Conservation (phyloP, 2,329 filamentous ascomycete species). For the Aspergillus arachidicola region DNA sequence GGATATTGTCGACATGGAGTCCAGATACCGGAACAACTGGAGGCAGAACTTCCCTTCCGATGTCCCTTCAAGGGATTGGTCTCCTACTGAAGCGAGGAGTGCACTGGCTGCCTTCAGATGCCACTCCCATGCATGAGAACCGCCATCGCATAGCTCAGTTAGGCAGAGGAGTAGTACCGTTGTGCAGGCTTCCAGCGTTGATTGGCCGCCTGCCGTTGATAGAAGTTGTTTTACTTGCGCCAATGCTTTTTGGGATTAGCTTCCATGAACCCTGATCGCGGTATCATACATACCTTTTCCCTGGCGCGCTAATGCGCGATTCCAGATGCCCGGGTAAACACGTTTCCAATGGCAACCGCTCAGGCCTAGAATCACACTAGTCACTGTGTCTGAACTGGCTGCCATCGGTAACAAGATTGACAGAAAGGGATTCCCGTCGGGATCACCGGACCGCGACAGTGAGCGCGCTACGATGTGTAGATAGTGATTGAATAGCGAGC, state of each 20-base stretch:
- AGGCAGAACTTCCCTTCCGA: conserved; percentile 40
- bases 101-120: conserved; percentile 48
- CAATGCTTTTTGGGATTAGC: conserved; percentile 21
- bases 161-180: conserved; percentile 47
- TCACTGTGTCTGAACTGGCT: conserved; percentile 28
- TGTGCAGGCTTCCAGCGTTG: conserved; percentile 44
- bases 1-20: conserved; percentile 35
- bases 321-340: conserved; percentile 31
- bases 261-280: neutral
- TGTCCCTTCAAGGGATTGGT: conserved; percentile 25
- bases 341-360: conserved; percentile 34
- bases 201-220: conserved; percentile 24
- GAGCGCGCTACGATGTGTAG: conserved; percentile 28
- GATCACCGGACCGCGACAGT: conserved; percentile 25
- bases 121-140: conserved; percentile 47
- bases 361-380: conserved; percentile 29
- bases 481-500: conserved; percentile 34
- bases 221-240: conserved; percentile 27
- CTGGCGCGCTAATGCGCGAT: conserved; percentile 27
- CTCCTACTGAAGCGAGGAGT: conserved; percentile 37
- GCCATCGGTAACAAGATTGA: conserved; percentile 30
- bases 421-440: conserved; percentile 29
- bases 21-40: conserved; percentile 42
- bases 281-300: conserved; percentile 23
- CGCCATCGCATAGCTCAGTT: conserved; percentile 48